phyloP scores from a whole-genome alignment of 1,284 basidiomycete species.

The Boletellus deceptivus region DNA sequence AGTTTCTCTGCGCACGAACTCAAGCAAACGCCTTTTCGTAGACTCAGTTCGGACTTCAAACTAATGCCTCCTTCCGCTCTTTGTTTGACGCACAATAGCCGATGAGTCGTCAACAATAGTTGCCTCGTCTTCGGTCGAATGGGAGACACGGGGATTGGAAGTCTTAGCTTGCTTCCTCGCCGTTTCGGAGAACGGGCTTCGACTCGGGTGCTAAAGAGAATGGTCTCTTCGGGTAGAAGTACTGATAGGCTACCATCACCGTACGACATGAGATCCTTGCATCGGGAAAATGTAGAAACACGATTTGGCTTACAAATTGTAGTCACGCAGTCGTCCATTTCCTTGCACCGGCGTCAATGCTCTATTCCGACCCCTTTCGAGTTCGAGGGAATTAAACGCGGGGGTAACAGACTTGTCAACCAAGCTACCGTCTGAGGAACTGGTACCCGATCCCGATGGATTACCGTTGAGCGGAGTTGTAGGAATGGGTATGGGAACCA shows the following conservation, averaged over 20 bases:
- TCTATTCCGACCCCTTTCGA: slow-evolving; percentile 48
- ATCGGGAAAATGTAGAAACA: background rate
- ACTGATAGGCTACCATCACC: slow-evolving; percentile 37
- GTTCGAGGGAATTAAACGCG: slow-evolving; percentile 18
- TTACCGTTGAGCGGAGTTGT: slow-evolving; percentile 4
- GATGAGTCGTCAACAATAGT: slow-evolving; percentile 55
- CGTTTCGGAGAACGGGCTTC: slow-evolving; percentile 54
- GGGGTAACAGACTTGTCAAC: slow-evolving; percentile 40
- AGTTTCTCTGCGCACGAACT: slow-evolving; percentile 43
- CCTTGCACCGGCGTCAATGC: slow-evolving; percentile 58
- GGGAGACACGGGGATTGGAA: slow-evolving; percentile 50
- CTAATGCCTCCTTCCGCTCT: slow-evolving; percentile 35
- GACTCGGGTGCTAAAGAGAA: slow-evolving; percentile 52
- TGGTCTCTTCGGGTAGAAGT: slow-evolving; percentile 44
- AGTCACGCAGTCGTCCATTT: slow-evolving; percentile 39
- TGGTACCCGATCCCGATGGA: slow-evolving; percentile 37
- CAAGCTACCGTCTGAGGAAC: slow-evolving; percentile 51
- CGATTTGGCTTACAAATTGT: slow-evolving; percentile 40
- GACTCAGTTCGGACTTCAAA: slow-evolving; percentile 50
- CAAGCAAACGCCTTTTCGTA: slow-evolving; percentile 36
- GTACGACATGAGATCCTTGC: background rate
- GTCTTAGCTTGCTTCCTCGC: slow-evolving; percentile 56
- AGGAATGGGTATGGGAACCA: slow-evolving; percentile 34
- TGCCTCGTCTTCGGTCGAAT: slow-evolving; percentile 54
- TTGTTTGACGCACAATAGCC: slow-evolving; percentile 59